Evolutionary conservation across 192 early-diverging fungal species (phyloP), one percentile per base, ranked within the genome.

Genomic region (Entophlyctis luteolus): DNA sequence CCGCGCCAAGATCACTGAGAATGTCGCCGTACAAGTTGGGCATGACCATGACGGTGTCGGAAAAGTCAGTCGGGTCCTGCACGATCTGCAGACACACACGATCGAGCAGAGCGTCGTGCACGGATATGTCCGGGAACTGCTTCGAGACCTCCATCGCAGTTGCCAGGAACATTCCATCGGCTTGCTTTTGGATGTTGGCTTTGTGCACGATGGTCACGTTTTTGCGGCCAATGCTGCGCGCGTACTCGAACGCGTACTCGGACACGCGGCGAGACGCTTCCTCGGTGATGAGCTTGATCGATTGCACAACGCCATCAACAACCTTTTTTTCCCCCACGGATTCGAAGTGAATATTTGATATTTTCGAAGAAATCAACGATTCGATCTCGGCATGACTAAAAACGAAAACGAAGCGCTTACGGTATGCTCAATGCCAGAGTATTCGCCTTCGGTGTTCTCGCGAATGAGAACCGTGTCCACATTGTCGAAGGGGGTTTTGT

Each of bases 401-500:
- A n/a, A 45, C 10, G n/a, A 10, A 45, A 27, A 0, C 28, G n/a
- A 31, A 12, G 45, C 22, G 54, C 73, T 59, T 72, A 84, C 83
- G 68, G 84, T 86, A 80, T 97, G 94, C 81, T 98, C 96, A 73
- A 98, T 96, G 38, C 96, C 96, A 74, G 92, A 95, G 86, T 99
- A 99, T 82, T 99, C 96, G 68, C 96, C 96, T 81, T 99, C 96
- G 22, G 96, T 99, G 88, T 99, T 99, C 79, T 99, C 96, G 76
- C 96, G 92, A 77, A 99, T 99, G 68, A 99, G 84, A 42, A 99
- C 96, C 18, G 94, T 93, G 82, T 99, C 86, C 54, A 99, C 96
- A 74, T 97, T 88, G 67, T 92, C 90, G 75, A 97, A 97, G 52
- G 89, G 91, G 25, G 96, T 99, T 74, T 91, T 93, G 83, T 89